These are phyloP conservation scores for Aureobasidium sp. DNA, from an alignment of 2,329 filamentous ascomycete genomes.

Conservation along the genomic window DNA sequence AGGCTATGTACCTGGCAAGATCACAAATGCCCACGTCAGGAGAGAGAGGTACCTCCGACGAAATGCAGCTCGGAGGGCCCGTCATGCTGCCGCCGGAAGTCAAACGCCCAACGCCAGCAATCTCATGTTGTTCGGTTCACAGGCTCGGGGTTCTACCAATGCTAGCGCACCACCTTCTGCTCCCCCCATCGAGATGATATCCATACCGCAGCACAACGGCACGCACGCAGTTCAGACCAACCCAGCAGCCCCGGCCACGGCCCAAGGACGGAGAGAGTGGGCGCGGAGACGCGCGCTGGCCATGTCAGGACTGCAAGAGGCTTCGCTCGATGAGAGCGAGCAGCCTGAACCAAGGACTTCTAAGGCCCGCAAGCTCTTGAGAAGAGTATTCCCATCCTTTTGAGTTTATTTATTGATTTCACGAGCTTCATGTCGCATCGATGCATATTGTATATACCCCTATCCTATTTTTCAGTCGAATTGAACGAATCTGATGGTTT, in stretches of 20 bases:
- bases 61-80: conserved; percentile 44
- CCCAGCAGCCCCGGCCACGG: conserved; percentile 6
- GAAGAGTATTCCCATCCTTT: background rate
- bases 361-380: background rate
- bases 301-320: conserved; percentile 31
- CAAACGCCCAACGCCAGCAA: conserved; percentile 9
- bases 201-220: background rate
- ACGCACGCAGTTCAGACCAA: background rate
- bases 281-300: conserved; percentile 39
- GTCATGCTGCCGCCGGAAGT: background rate
- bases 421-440: background rate
- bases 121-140: background rate
- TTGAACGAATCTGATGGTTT: too few relatives aligned
- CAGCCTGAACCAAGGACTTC: conserved; percentile 19
- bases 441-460: too few relatives aligned
- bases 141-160: background rate
- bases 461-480: background rate
- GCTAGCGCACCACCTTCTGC: background rate
- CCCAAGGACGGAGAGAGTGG: conserved; percentile 34
- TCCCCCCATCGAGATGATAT: conserved; percentile 14
- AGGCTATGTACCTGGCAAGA: conserved; percentile 50
- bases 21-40: conserved; percentile 82
- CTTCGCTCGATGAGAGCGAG: conserved; percentile 25
- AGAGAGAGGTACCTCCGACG: conserved; percentile 64
- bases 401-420: background rate